Evolutionary conservation across 768 basidiomycete species (phyloP), one percentile per base, ranked within the genome.

Genomic region (Lactarius hatsudake): DNA sequence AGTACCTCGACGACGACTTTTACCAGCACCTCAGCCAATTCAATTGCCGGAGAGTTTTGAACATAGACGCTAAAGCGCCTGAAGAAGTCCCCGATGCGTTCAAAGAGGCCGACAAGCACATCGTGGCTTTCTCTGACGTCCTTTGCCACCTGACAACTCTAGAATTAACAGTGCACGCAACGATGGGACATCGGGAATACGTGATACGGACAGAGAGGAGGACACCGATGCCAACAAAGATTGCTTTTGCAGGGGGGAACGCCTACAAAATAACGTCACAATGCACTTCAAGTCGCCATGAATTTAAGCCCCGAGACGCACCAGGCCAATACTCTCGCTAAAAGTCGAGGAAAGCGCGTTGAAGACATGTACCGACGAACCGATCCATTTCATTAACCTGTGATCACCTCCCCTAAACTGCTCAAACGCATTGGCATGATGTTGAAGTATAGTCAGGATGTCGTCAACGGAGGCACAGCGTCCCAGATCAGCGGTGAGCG

Each of bases 221-320:
- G 56, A 64, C 34, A 17, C 56, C 32, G 2, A 64, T 48, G 0
- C 30, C 63, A 30, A 20, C 8, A 34, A 48, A 64, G 32, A 64
- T 38, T n/a, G 26, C 63, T 56, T 30, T 43, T 5, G 55, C 63
- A 40, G 56, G 63, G 12, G 63, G 63, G 28, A 56, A 58, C 30
- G 20, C 55, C 63, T 64, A 17, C 23, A 48, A 1, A 42, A 34
- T 45, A 45, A 18, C 30, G 28, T 63, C 23, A 57, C 34, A n/a
- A n/a, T 15, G 7, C 13, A 20, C 8, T 15, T 32, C n/a, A 6
- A 51, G 17, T 18, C 5, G 42, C 15, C 42, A 13, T 34, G 10
- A 56, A n/a, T 13, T 30, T 9, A 12, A 38, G 36, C 36, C 2
- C 8, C 3, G 55, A 34, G 18, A 34, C 17, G 18, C 12, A 56